phyloP scores from a whole-genome alignment of 257 asterid species.

The Solanum lignicaule region DNA sequence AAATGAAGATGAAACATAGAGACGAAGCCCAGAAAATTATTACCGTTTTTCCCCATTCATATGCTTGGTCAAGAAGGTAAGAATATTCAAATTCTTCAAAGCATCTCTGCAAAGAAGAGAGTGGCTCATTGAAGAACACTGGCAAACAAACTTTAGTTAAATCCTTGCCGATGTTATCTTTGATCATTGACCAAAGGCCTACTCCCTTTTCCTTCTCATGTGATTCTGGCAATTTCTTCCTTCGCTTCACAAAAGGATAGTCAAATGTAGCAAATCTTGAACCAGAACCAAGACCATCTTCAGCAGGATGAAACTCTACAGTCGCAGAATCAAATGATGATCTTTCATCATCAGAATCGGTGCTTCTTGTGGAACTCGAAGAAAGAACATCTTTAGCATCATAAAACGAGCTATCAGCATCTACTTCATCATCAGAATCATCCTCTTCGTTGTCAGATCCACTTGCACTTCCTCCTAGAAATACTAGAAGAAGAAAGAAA shows the following conservation, averaged over 20 bases:
- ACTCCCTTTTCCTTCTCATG: slow-evolving; percentile 16
- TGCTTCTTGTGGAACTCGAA: slow-evolving; percentile 4
- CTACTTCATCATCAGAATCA: slow-evolving; percentile 10
- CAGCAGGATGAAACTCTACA: background rate
- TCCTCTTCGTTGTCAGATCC: slow-evolving; percentile 14
- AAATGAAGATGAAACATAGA: background rate
- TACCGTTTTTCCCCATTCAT: slow-evolving; percentile 17
- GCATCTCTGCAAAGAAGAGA: slow-evolving; percentile 12
- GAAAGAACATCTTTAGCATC: slow-evolving; percentile 7
- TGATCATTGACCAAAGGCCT: slow-evolving; percentile 15
- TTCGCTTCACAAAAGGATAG: slow-evolving; percentile 8
- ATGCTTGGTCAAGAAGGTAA: slow-evolving; percentile 18
- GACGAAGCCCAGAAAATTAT: background rate
- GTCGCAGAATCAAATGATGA: slow-evolving; percentile 2
- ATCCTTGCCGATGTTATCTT: slow-evolving; percentile 19
- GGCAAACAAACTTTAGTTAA: slow-evolving; percentile 15
- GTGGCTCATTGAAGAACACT: slow-evolving; percentile 19
- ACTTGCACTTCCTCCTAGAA: slow-evolving; percentile 11
- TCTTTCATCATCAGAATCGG: slow-evolving; percentile 1
- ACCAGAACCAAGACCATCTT: background rate
- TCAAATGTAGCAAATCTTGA: background rate
- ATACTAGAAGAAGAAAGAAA: background rate
- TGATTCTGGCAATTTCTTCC: slow-evolving; percentile 15
- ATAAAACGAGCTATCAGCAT: background rate
- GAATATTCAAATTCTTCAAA: slow-evolving; percentile 15